These are phyloP conservation scores for Telfairia occidentalis DNA, from an alignment of 331 rosid genomes.

Conservation along the genomic window DNA sequence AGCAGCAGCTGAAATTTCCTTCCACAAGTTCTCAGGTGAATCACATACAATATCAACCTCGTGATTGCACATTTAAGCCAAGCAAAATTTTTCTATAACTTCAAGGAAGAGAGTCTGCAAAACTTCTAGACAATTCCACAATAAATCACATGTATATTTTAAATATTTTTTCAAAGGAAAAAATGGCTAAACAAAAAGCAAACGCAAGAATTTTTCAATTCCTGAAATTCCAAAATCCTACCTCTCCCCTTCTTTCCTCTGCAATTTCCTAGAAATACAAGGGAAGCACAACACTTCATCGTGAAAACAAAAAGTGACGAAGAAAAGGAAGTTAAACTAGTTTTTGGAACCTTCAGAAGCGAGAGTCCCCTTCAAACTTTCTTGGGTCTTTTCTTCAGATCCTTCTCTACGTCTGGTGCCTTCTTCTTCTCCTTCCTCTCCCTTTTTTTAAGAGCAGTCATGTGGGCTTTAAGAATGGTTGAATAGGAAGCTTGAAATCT, in stretches of 20 bases:
- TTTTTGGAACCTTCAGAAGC: not conserved
- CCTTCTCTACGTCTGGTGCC: slow-evolving; percentile 37
- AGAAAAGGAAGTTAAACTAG: not conserved
- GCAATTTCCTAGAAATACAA: not conserved
- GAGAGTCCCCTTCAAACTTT: slow-evolving; percentile 21
- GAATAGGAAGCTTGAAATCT: slow-evolving; percentile 98
- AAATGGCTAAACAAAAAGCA: not conserved
- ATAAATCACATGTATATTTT: not conserved
- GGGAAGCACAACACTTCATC: not conserved
- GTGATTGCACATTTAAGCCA: not conserved
- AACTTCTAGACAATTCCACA: not conserved
- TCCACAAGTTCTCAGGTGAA: not conserved
- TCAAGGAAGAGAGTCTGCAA: not conserved
- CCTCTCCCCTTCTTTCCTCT: not conserved
- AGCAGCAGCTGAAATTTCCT: not conserved
- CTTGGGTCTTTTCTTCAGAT: slow-evolving; percentile 20
- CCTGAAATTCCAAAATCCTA: not conserved
- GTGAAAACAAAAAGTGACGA: not conserved
- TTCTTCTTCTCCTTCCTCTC: slow-evolving; percentile 96
- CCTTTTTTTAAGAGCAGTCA: slow-evolving; percentile 93
- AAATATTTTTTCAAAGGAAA: not conserved
- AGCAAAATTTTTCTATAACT: not conserved
- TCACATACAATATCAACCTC: not conserved
- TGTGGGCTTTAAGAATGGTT: slow-evolving; percentile 83
- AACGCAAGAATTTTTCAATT: not conserved